Base-by-base conservation (phyloP, 2,329 filamentous ascomycete genomes). In the Trichoderma brevicompactum region DNA sequence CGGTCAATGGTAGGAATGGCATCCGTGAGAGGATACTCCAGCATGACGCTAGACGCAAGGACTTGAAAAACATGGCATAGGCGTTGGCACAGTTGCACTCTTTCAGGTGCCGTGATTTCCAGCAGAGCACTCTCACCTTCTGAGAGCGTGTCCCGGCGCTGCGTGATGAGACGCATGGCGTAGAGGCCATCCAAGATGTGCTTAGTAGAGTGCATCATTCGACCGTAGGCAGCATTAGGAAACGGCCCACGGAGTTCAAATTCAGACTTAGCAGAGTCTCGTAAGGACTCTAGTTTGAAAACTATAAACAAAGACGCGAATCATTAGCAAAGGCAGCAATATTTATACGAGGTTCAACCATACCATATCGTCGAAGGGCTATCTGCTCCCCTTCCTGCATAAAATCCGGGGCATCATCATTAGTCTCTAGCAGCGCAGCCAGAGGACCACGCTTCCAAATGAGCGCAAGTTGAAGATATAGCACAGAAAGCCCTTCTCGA, bases 391-490 rank as follows among this genome's bases (percentile, higher is more conserved):
- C 87, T n/a, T 93, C 86, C 68, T 89, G 89, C 85, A 97, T 93
- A 75, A 96, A 98, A 6, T 88, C 86, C 41, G 83, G 79, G 4
- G 82, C 80, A 67, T 79, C 80, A 69, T 86, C 80, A 68, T 86
- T 81, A 66, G 83, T 87, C 52, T 88, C 83, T 0, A 88, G 80
- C 64, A 97, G 83, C 7, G 89, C 87, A 5, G 91, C 89, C 28
- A 99, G 81, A 0, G 95, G 95, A 8, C 96, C 94, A 50, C 94
- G 88, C 79, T 94, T 96, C 95, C 95, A 99, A 69, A 98, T 94
- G 40, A 99, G 84, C 15, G 93, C 92, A 88, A 99, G 94, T 66
- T 96, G 92, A 7, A 99, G 83, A 86, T 95, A 98, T 12, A 99
- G 81, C n/a, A 97, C 83, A 34, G 92, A 92, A 10, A 97, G 83